Evolutionary conservation across 257 asterid genomes (phyloP), one percentile per base, ranked within the genome.

Genomic region (Solanum clarkiae): DNA sequence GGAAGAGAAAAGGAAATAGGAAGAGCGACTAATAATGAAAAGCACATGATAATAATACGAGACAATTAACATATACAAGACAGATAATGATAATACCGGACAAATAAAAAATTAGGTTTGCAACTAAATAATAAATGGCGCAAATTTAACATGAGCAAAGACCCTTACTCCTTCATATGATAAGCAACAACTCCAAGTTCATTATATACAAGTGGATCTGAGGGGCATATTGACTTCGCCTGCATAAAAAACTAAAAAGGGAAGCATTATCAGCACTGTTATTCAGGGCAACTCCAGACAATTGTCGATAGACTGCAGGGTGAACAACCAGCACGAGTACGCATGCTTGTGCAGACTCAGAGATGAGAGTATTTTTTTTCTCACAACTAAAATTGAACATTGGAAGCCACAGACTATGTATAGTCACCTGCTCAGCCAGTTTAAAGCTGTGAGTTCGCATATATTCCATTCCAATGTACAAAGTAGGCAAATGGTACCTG

Each of bases 171-270:
- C 87, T 97, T 93, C 99, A 95, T 97, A 88, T 95, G 97, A 90
- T 95, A 97, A 88, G 98, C 94, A 87, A 97, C 99, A 55, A 93
- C 98, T 87, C 99, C 99, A 84, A 97, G 97, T 88, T 97, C 99
- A 91, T 97, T 97, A 89, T 91, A 94, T 65, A 97, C 98, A 86
- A 97, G 98, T 86, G 99, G 98, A 87, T 97, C 99, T 18, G 94
- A 92, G 85, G 97, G 97, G 86, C 99, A 97, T 86, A 95, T 86
- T 49, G 80, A 80, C 90, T 93, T 92, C 81, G 99, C 98, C 96
- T 97, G 99, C 98, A 94, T 91, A 88, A 97, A 94, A 90, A 93
- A 95, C 99, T 97, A 94, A 86, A 94, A 86, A 93, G 63, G 69
- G 84, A 85, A 86, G 82, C 83, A 87, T 44, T 36, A 68, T 79